Evolutionary conservation across 2,329 filamentous ascomycete genomes (phyloP).

Genomic region (Fusarium siculi): DNA sequence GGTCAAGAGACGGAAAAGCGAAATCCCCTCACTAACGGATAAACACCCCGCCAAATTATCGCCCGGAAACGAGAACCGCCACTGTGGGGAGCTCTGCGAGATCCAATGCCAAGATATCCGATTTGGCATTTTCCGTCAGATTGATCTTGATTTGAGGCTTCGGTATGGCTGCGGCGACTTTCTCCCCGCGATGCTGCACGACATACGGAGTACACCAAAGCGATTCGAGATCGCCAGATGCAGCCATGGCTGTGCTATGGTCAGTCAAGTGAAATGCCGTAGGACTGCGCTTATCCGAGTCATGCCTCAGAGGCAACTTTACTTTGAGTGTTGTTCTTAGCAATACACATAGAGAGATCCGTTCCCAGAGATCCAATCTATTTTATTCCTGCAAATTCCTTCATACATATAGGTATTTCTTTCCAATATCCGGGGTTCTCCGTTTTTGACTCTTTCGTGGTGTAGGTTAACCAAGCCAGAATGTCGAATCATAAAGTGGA

Average conservation of each 20-base stretch:
- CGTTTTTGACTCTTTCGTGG: not conserved
- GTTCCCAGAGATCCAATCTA: accelerated
- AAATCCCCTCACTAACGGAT: conserved; percentile 18
- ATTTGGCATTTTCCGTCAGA: conserved; percentile 1
- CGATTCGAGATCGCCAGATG: not conserved
- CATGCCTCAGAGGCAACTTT: too few relatives aligned
- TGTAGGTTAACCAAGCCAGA: not conserved
- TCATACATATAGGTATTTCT: too few relatives aligned
- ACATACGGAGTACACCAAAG: not conserved
- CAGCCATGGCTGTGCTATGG: too few relatives aligned
- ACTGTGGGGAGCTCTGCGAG: not conserved
- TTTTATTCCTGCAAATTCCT: accelerated
- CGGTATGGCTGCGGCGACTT: not conserved
- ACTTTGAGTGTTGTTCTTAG: too few relatives aligned
- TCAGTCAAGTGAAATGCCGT: accelerated
- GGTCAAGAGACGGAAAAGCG: conserved; percentile 10
- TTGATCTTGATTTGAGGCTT: not conserved
- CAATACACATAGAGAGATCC: not conserved
- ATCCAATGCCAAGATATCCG: conserved; percentile 1
- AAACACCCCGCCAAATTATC: not conserved
- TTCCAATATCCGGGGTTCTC: too few relatives aligned
- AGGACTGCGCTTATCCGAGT: not conserved
- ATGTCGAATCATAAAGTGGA: accelerated
- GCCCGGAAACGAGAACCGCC: not conserved
- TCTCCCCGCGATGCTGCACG: not conserved